phyloP scores from a whole-genome alignment of 768 basidiomycete species.

The Crassisporium funariophilum region DNA sequence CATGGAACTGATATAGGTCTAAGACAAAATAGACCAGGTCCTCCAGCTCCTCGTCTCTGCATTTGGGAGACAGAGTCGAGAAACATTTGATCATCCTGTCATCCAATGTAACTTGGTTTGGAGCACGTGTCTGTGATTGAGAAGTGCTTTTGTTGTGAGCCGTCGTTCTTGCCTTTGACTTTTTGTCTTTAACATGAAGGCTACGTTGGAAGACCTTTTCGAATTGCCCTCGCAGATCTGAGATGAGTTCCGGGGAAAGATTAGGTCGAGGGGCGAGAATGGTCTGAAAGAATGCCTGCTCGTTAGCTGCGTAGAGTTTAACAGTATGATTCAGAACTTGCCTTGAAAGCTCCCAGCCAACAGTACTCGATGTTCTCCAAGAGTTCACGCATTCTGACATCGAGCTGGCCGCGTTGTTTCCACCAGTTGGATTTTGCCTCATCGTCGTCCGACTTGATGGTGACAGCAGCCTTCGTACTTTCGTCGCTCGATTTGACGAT shows the following conservation, averaged over 20 bases:
- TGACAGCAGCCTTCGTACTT: slow-evolving; percentile 68
- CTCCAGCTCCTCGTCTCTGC: slow-evolving; percentile 92
- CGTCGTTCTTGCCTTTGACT: slow-evolving; percentile 40
- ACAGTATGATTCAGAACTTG: slow-evolving; percentile 30
- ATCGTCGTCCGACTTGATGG: slow-evolving; percentile 67
- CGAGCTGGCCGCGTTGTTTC: slow-evolving; percentile 76
- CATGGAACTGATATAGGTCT: slow-evolving; percentile 93
- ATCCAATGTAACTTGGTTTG: slow-evolving; percentile 59
- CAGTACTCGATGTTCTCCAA: slow-evolving; percentile 89
- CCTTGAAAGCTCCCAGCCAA: slow-evolving; percentile 98
- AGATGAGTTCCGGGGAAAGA: slow-evolving; percentile 46
- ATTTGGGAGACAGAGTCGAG: slow-evolving; percentile 77
- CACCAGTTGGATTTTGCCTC: slow-evolving; percentile 82
- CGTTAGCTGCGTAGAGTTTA: neutral
- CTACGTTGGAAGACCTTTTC: slow-evolving; percentile 76
- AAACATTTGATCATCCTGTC: slow-evolving; percentile 84
- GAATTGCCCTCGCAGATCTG: slow-evolving; percentile 63
- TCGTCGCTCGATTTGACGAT: slow-evolving; percentile 83
- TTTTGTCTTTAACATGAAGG: slow-evolving; percentile 64
- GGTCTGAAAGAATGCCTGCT: slow-evolving; percentile 43
- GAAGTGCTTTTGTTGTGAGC: slow-evolving; percentile 37
- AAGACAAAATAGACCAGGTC: slow-evolving; percentile 93
- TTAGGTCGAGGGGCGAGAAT: slow-evolving; percentile 55
- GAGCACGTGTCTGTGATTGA: slow-evolving; percentile 33
- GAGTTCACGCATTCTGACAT: slow-evolving; percentile 71